A percentile compares a stretch with the other conserved stretches of the same genome.
Evolutionary conservation across 345 rosid species (phyloP).

Genomic region (Euphorbia tirucalli): DNA sequence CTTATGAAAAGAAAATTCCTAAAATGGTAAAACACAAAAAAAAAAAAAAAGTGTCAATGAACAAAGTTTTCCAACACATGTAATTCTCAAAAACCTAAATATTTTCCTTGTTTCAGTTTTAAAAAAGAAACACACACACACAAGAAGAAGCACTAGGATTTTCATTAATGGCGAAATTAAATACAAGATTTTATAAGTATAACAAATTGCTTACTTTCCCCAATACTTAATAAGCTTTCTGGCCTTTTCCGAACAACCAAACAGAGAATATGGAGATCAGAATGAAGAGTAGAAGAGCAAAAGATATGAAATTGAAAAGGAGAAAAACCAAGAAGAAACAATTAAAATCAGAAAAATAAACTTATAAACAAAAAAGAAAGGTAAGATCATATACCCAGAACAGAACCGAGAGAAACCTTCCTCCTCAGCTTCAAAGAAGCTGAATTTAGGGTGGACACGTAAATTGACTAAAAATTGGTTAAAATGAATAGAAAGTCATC

Average conservation of each 20-base stretch:
- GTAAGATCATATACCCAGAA: conserved; percentile 3
- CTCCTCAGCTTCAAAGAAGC: not conserved
- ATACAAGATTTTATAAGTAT: not conserved
- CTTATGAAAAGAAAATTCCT: too few relatives aligned
- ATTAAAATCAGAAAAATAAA: not conserved
- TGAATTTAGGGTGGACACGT: not conserved
- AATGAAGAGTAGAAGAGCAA: not conserved
- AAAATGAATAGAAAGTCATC: conserved; percentile 6
- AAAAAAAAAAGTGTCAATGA: not conserved
- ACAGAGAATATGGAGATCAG: not conserved
- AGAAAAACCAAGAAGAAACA: not conserved
- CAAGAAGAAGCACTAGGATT: not conserved
- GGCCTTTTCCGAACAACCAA: conserved; percentile 5
- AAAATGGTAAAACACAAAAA: too few relatives aligned
- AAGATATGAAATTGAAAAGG: too few relatives aligned
- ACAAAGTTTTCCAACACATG: not conserved
- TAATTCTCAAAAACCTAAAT: not conserved
- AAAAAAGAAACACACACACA: not conserved
- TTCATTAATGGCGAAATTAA: not conserved
- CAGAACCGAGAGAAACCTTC: not conserved
- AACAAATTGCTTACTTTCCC: not conserved
- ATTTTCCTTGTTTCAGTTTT: not conserved
- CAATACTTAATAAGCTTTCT: not conserved
- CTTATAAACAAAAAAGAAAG: too few relatives aligned
- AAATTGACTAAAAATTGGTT: not conserved